Evolutionary conservation across 2,329 filamentous ascomycete genomes (phyloP).

Genomic region (Fusarium concolor): DNA sequence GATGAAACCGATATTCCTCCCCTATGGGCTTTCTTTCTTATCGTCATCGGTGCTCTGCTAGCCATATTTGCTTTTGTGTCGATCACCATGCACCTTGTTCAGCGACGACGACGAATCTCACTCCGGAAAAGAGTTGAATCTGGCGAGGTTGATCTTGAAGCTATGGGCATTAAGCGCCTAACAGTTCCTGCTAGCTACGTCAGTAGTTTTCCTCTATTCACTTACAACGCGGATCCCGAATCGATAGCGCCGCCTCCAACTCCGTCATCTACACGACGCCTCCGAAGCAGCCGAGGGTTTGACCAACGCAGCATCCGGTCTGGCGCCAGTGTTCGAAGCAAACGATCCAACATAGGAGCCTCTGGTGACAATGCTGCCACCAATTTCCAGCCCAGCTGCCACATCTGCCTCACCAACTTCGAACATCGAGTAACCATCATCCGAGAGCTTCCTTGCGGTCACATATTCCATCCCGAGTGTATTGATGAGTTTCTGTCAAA

Average conservation of each 20-base stretch:
- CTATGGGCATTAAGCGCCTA: conserved; percentile 83
- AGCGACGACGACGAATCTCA: conserved; percentile 74
- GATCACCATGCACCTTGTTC: conserved; percentile 79
- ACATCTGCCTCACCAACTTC: conserved; percentile 91
- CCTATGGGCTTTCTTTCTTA: conserved; percentile 83
- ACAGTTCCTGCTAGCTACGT: conserved; percentile 80
- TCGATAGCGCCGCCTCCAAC: conserved; percentile 52
- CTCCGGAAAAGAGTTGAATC: conserved; percentile 77
- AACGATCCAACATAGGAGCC: conserved; percentile 53
- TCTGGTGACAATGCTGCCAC: conserved; percentile 57
- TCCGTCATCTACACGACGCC: conserved; percentile 49
- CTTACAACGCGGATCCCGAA: conserved; percentile 72
- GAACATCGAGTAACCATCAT: conserved; percentile 76
- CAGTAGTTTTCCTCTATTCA: conserved; percentile 80
- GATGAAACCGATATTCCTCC: conserved; percentile 69
- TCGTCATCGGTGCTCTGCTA: conserved; percentile 78
- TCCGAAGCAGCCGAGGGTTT: conserved; percentile 47
- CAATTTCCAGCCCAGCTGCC: conserved; percentile 82
- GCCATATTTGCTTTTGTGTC: conserved; percentile 75
- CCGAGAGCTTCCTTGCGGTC: conserved; percentile 86
- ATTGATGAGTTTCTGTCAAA: conserved; percentile 85
- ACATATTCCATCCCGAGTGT: conserved; percentile 94
- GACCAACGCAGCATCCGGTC: conserved; percentile 48
- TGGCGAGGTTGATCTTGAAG: conserved; percentile 88
- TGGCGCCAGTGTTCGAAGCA: conserved; percentile 51